Evolutionary conservation across 2,329 filamentous ascomycete species (phyloP), one percentile per base, ranked within the genome.

Genomic region (Mariannaea sp.): DNA sequence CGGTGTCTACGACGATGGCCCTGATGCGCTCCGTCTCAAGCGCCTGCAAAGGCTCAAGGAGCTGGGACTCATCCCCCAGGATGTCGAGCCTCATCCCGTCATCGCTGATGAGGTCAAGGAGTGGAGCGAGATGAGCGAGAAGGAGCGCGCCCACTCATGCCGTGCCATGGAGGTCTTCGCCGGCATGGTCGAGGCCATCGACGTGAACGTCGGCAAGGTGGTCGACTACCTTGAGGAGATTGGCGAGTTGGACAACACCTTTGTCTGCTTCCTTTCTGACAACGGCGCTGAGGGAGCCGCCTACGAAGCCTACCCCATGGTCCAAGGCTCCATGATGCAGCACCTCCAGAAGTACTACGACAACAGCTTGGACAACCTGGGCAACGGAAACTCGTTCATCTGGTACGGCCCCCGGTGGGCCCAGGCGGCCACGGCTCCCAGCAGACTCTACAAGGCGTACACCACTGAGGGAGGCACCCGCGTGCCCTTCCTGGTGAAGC

Each of bases 121-220:
- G 30, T 81, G 79, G 79, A 61, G 65, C 3, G 74, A 76, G 1
- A 65, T 81, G 68, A 72, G 68, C 2, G 68, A 73, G 0, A 75
- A 79, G 32, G 77, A 79, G 58, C 71, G 71, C 43, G 71, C 70
- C 3, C 76, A 76, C 53, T 81, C 80, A 4, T 76, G 66, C 62
- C 77, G 71, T 22, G 77, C 79, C 0, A 85, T 85, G 82, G 83
- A 86, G 61, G 77, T 81, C 3, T 87, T 81, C 53, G 83, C 84
- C 0, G 84, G 75, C 10, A 87, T 87, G 81, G 83, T 86, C 3
- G 82, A 86, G 51, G 75, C 74, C 45, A 85, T 86, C 47, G 84
- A 87, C 60, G 66, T 67, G 52, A 83, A 85, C 53, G 77, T 87
- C 14, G 83, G 83, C 30, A 80, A 80, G 50, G 78, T 86, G 2